Evolutionary conservation across 352 stramenopile genomes (phyloP).

Genomic region (Discostella stelligera): DNA sequence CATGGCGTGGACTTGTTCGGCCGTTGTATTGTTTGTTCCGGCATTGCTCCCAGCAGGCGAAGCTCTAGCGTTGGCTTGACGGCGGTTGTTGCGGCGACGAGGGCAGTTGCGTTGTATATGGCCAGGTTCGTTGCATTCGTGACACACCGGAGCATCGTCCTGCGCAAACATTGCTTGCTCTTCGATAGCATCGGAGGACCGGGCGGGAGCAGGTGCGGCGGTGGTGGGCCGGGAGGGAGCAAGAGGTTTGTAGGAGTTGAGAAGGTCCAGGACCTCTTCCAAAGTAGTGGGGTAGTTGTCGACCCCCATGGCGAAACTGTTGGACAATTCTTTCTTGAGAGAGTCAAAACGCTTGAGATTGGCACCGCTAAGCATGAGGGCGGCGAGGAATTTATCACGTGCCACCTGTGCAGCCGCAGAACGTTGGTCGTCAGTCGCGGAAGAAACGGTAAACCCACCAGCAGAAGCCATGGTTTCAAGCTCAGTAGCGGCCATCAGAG

Average conservation of each 20-base stretch:
- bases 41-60: background rate
- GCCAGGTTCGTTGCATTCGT: background rate
- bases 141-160: background rate
- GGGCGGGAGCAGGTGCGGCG: background rate
- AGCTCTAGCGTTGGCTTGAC: too few relatives aligned
- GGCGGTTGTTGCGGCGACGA: background rate
- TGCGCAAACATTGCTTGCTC: background rate
- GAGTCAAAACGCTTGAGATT: background rate
- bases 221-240: too few relatives aligned
- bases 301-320: background rate
- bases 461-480: background rate
- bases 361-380: background rate
- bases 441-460: background rate
- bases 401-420: background rate
- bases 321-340: constrained; percentile 7
- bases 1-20: background rate
- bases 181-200: background rate
- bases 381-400: background rate
- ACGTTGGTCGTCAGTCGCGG: background rate
- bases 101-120: background rate
- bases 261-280: background rate
- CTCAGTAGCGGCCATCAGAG: background rate
- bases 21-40: too few relatives aligned
- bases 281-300: constrained; percentile 20
- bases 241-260: background rate